A percentile compares a stretch with the other conserved stretches of the same genome.
phyloP scores from a whole-genome alignment of 1,284 basidiomycete genomes.

The Puccinia hordei region DNA sequence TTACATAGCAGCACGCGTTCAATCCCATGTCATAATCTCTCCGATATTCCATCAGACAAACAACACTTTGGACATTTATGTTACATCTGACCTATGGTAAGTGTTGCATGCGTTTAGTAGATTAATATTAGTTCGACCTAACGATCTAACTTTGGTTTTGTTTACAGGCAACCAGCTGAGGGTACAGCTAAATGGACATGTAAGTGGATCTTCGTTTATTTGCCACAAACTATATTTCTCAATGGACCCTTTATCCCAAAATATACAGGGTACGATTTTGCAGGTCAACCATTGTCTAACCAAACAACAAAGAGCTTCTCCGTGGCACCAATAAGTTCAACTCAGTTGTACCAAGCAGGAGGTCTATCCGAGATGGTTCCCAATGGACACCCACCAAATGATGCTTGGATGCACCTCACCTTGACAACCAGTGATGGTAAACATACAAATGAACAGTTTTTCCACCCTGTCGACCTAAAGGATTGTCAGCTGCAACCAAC shows the following conservation, averaged over 20 bases:
- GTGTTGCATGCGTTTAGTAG: neutral
- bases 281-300: constrained; percentile 62
- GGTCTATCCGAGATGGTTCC: constrained; percentile 58
- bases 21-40: constrained; percentile 64
- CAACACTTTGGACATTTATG: constrained; percentile 64
- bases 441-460: constrained; percentile 66
- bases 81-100: constrained; percentile 64
- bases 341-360: constrained; percentile 61
- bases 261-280: constrained; percentile 64
- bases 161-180: constrained; percentile 61
- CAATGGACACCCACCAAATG: constrained; percentile 60
- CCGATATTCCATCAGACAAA: constrained; percentile 64
- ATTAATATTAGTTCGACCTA: neutral
- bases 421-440: constrained; percentile 60
- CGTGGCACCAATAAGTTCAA: constrained; percentile 65
- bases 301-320: constrained; percentile 61
- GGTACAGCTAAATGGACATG: constrained; percentile 66
- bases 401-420: constrained; percentile 66
- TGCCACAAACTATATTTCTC: neutral
- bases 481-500: constrained; percentile 64
- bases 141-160: neutral
- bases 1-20: constrained; percentile 64
- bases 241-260: neutral
- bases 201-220: neutral
- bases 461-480: constrained; percentile 65